phyloP scores from a whole-genome alignment of 2,329 filamentous ascomycete genomes.

The Davidsoniella neocaledoniae region DNA sequence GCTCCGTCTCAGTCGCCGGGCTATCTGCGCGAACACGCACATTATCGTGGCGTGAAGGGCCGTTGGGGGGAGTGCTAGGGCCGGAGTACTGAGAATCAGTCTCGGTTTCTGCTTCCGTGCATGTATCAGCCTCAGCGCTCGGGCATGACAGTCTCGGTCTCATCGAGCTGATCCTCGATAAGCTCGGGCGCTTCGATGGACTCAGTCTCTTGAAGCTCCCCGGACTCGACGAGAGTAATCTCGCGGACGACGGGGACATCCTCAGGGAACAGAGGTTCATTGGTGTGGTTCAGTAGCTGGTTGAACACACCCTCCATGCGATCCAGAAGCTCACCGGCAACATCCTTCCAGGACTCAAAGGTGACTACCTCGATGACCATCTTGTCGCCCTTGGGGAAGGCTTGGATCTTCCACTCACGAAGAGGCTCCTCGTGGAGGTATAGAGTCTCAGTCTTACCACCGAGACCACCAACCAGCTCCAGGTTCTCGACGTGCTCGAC shows the following conservation, averaged over 20 bases:
- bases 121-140: background rate
- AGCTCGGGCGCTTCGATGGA: background rate
- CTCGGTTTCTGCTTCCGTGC: background rate
- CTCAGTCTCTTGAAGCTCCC: background rate
- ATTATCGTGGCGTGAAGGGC: background rate
- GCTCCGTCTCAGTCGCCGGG: background rate
- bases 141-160: background rate
- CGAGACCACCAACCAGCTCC: slow-evolving; percentile 21
- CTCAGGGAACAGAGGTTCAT: slow-evolving; percentile 18
- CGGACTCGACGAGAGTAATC: background rate
- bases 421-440: slow-evolving; percentile 42
- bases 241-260: background rate
- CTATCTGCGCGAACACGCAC: slow-evolving; percentile 2
- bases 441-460: slow-evolving; percentile 36
- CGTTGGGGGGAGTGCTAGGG: slow-evolving; percentile 6
- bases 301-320: slow-evolving; percentile 29
- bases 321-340: slow-evolving; percentile 33
- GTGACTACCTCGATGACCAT: slow-evolving; percentile 43
- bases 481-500: slow-evolving; percentile 44
- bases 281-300: slow-evolving; percentile 22
- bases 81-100: slow-evolving; percentile 4
- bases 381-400: slow-evolving; percentile 33
- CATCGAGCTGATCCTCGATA: background rate
- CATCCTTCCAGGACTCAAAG: slow-evolving; percentile 35
- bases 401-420: slow-evolving; percentile 44